Evolutionary conservation across 106 monocot species (phyloP).

Genomic region (Alisma plantagoaquatica): DNA sequence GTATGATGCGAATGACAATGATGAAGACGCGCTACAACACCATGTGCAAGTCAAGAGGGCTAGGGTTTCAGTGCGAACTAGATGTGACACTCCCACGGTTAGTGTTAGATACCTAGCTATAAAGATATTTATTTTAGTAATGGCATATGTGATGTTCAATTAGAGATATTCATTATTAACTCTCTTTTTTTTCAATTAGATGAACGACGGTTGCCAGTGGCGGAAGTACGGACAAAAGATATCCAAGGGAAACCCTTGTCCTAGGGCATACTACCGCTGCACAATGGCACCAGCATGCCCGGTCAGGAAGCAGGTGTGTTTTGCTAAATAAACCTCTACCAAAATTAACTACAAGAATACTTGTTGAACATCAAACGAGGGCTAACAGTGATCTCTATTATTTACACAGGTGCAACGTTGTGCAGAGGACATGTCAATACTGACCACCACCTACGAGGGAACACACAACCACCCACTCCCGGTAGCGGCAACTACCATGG

Average conservation of each 20-base stretch:
- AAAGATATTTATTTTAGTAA: not conserved
- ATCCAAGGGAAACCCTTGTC: constrained; percentile 86
- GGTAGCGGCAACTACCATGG: constrained; percentile 67
- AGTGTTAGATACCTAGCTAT: not conserved
- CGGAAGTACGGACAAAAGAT: constrained; percentile 89
- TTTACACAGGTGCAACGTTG: constrained; percentile 54
- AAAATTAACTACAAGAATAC: no score
- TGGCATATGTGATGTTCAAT: not conserved
- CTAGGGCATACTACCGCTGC: constrained; percentile 76
- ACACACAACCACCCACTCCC: constrained; percentile 77
- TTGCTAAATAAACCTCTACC: no score
- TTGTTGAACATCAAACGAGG: not conserved
- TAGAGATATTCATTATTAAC: not conserved
- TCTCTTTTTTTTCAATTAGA: constrained; percentile 13
- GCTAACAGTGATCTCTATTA: not conserved
- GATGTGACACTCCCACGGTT: constrained; percentile 5
- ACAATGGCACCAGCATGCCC: constrained; percentile 74
- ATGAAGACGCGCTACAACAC: not conserved
- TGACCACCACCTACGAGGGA: constrained; percentile 61
- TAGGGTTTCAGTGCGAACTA: constrained; percentile 5
- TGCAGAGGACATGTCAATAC: constrained; percentile 19
- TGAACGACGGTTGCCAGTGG: constrained; percentile 92
- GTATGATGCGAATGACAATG: no score
- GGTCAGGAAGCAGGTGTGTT: constrained; percentile 72
- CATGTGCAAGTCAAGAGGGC: constrained; percentile 3